Conservation (phyloP, 1,284 basidiomycete species). For the Tilletia setariae region DNA sequence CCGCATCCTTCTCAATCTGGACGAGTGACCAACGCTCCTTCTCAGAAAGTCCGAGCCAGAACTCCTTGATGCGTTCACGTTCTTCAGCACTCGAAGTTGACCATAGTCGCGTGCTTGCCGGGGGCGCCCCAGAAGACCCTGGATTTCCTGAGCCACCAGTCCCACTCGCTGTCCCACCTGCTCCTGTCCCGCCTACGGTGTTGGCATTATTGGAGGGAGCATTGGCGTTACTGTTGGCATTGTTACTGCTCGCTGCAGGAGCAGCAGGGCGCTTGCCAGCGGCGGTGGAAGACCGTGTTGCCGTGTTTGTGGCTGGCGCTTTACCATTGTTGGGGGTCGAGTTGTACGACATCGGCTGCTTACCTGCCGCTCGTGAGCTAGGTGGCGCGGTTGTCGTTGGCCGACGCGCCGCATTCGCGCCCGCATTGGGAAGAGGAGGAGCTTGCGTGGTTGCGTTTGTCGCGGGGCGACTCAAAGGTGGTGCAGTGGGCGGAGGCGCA, state of each 20-base stretch:
- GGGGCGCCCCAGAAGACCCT: neutral
- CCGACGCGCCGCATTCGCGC: neutral
- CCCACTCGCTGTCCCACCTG: slow-evolving; percentile 18
- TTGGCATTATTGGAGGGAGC: neutral
- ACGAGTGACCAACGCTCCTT: slow-evolving; percentile 84
- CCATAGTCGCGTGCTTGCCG: slow-evolving; percentile 62
- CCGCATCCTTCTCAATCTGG: slow-evolving; percentile 94
- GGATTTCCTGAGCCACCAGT: neutral
- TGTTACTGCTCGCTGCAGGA: slow-evolving; percentile 11
- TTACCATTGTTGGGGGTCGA: slow-evolving; percentile 32
- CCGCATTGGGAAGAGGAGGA: slow-evolving; percentile 33
- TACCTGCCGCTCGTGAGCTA: slow-evolving; percentile 70
- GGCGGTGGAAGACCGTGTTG: slow-evolving; percentile 54
- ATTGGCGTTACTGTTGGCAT: slow-evolving; percentile 16
- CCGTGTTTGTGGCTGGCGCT: slow-evolving; percentile 28
- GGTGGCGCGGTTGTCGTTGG: slow-evolving; percentile 50
- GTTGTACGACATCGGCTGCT: slow-evolving; percentile 65
- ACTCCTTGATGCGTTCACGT: slow-evolving; percentile 92
- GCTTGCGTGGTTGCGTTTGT: slow-evolving; percentile 38
- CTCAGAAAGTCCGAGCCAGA: slow-evolving; percentile 87
- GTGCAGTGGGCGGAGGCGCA: slow-evolving; percentile 52
- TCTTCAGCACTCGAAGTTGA: slow-evolving; percentile 88
- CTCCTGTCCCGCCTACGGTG: neutral
- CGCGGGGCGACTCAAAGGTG: slow-evolving; percentile 37
- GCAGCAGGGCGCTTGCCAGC: slow-evolving; percentile 57